Percentiles rank a stretch among this genome's conserved stretches.
phyloP scores from a whole-genome alignment of 148 eudicot species.

The Rhododendron mucronatum region DNA sequence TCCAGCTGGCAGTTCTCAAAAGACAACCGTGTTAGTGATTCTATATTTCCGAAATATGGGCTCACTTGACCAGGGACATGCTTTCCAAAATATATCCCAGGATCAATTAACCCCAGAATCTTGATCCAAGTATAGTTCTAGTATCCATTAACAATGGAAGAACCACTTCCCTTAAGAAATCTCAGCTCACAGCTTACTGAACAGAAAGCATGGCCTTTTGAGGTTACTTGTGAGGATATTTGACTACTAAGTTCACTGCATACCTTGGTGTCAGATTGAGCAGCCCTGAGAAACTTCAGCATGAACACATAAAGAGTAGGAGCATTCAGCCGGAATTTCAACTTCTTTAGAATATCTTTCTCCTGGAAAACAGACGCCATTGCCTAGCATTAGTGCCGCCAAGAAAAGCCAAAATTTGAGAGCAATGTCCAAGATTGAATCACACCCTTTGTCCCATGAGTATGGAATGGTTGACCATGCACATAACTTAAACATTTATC shows the following conservation, averaged over 20 bases:
- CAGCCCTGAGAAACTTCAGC: constrained; percentile 86
- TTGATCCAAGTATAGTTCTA: not conserved
- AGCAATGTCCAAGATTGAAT: not conserved
- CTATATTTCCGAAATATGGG: not conserved
- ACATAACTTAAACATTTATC: not conserved
- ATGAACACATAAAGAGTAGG: constrained; percentile 92
- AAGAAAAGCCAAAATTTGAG: not conserved
- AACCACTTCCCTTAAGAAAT: not conserved
- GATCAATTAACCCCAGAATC: not conserved
- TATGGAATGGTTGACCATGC: not conserved
- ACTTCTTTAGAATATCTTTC: constrained; percentile 55
- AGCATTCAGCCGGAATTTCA: constrained; percentile 76
- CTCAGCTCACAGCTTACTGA: not conserved
- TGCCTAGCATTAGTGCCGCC: not conserved
- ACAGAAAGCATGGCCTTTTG: not conserved
- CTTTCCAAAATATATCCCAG: not conserved
- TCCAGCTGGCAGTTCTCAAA: constrained; percentile 47
- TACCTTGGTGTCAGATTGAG: constrained; percentile 70
- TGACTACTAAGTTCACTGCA: not conserved
- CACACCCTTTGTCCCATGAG: not conserved
- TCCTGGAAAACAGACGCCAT: constrained; percentile 45
- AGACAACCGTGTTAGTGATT: not conserved
- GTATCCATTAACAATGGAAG: not conserved
- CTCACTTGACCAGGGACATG: not conserved
- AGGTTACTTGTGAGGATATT: not conserved